Evolutionary conservation across 2,329 filamentous ascomycete species (phyloP), one percentile per base, ranked within the genome.

Genomic region (Onygenales sp.): DNA sequence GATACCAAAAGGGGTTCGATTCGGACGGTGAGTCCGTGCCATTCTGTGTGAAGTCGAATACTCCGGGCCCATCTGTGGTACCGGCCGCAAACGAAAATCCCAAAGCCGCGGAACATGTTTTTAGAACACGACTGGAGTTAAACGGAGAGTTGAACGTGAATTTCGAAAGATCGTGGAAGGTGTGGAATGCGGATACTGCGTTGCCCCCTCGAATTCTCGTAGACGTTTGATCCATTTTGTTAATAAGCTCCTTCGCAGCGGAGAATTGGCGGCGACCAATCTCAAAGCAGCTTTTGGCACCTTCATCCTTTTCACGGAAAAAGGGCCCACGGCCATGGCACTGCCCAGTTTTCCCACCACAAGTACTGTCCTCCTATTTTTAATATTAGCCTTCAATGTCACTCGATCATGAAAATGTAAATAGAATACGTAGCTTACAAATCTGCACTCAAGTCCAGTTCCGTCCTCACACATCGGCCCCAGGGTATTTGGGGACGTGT

Each of bases 21-120:
- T 84, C 79, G 0, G 72, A 65, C 7, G 89, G 85, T n/a, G 81
- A 76, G 35, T 84, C 84, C 0, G 85, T 84, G 59, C 87, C 81
- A 59, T 90, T 91, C 65, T 97, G 92, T 1, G 88, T 93, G 66
- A 97, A 96, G 69, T 97, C 92, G 63, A 95, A 95, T 0, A 83
- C 84, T 0, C 92, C 92, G 0, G 92, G 91, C 5, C 92, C 89
- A 66, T 97, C 92, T 0, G 89, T 88, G 0, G 92, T 97, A 9
- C 92, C 92, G 1, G 88, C 92, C 0, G 92, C 92, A 66, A 97
- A 97, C 0, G 87, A 91, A 66, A 93, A 95, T 5, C 92, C 92
- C 55, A 97, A 74, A 0, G 90, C 89, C 0, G 91, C 91, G 3
- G 90, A 85, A 61, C 92, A 97, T 0, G 91, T 95, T 49, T 73